Conservation (phyloP, 73 alveolate species). For the Urostyla sp. region DNA sequence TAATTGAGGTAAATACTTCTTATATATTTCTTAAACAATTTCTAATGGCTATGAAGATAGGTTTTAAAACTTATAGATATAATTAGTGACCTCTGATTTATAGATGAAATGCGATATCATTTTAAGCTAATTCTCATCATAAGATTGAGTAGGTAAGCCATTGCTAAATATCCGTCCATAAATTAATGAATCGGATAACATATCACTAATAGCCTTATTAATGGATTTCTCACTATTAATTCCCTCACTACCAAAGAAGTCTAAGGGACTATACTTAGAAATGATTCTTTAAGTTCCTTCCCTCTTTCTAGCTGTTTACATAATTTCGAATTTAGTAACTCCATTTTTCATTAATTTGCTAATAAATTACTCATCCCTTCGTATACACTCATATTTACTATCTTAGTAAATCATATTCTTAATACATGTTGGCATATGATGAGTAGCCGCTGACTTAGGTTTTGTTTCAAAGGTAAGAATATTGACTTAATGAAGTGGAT, state of each 20-base stretch:
- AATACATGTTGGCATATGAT: background rate
- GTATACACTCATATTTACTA: no score
- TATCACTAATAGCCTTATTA: background rate
- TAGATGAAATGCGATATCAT: conserved; percentile 1
- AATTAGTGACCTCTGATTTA: background rate
- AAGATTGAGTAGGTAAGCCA: background rate
- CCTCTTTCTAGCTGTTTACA: background rate
- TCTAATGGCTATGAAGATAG: conserved; percentile 12
- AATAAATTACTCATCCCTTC: no score
- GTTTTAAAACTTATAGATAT: background rate
- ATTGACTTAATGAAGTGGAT: background rate
- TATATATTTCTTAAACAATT: background rate
- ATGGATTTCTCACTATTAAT: background rate
- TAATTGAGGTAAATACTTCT: background rate
- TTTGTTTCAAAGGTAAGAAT: conserved; percentile 1
- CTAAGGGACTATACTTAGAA: conserved; percentile 17
- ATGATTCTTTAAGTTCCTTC: conserved; percentile 1
- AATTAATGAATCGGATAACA: background rate
- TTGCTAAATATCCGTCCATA: conserved; percentile 25
- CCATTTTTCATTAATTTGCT: background rate
- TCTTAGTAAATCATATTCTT: no score
- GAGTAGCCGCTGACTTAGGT: background rate
- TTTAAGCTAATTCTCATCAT: background rate
- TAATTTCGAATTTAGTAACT: background rate
- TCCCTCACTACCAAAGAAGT: conserved; percentile 4